Evolutionary conservation across 306 rosid species (phyloP).

Genomic region (Ceratonia siliqua): DNA sequence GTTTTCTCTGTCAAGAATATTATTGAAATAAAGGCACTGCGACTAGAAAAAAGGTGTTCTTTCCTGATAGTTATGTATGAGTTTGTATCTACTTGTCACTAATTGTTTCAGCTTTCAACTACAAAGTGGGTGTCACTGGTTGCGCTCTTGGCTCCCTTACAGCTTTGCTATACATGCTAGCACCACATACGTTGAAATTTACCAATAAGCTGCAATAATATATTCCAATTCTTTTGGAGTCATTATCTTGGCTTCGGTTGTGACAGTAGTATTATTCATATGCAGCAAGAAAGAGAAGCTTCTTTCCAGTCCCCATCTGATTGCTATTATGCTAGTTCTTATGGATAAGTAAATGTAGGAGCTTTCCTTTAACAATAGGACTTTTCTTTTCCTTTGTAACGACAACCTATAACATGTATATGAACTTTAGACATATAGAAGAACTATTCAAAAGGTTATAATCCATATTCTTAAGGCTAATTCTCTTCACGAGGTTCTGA

Average conservation of each 20-base stretch:
- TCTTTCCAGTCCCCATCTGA: neutral
- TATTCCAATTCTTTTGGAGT: neutral
- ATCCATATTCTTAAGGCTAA: too few relatives aligned
- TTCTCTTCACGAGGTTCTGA: too few relatives aligned
- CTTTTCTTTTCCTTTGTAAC: neutral
- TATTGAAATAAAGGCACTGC: neutral
- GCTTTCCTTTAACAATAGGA: neutral
- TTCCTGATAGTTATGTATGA: neutral
- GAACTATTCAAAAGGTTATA: neutral
- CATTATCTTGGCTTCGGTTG: neutral
- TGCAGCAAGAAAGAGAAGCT: neutral
- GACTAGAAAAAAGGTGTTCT: neutral
- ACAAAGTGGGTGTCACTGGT: neutral
- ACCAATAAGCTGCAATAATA: too few relatives aligned
- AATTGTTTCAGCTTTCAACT: neutral
- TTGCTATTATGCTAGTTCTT: neutral
- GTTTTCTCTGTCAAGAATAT: slow-evolving; percentile 12
- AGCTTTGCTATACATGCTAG: neutral
- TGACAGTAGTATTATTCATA: neutral
- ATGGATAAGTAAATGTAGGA: neutral
- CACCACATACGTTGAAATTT: neutral
- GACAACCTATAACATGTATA: neutral
- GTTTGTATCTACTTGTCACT: neutral
- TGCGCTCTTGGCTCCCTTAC: neutral
- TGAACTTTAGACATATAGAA: neutral